Evolutionary conservation across 345 rosid genomes (phyloP).

Genomic region (Alliaria petiolata): DNA sequence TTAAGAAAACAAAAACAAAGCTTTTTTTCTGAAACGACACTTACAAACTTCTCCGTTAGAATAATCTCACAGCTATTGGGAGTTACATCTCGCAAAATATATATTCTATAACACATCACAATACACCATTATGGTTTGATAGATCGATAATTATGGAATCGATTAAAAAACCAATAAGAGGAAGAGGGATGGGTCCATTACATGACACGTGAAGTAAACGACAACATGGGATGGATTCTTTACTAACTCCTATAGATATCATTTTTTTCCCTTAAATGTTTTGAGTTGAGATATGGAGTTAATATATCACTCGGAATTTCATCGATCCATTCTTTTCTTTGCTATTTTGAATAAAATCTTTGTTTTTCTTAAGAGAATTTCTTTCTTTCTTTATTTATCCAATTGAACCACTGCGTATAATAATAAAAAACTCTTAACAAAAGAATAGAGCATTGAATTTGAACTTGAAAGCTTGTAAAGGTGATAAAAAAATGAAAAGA

Average conservation of each 20-base stretch:
- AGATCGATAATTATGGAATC: constrained; percentile 11
- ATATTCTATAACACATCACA: constrained; percentile 15
- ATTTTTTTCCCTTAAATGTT: not conserved
- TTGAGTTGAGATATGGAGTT: constrained; percentile 16
- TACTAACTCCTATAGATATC: not conserved
- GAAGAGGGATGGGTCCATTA: constrained; percentile 16
- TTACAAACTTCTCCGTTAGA: not conserved
- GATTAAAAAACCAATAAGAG: not conserved
- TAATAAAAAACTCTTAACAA: not conserved
- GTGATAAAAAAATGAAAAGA: too few species aligned
- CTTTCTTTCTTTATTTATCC: not conserved
- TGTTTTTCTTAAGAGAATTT: not conserved
- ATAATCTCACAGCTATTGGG: not conserved
- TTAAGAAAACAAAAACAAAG: not conserved
- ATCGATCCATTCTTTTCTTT: not conserved
- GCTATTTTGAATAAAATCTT: not conserved
- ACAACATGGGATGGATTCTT: constrained; percentile 13
- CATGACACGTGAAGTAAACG: constrained; percentile 25
- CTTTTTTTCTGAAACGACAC: not conserved
- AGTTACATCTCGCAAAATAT: not conserved
- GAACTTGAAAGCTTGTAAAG: not conserved
- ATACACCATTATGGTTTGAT: constrained; percentile 23
- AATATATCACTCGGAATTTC: not conserved
- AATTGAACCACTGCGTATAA: not conserved
- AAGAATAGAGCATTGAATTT: not conserved